Conservation (phyloP, 2,329 filamentous ascomycete species). For the Colletotrichum horii region DNA sequence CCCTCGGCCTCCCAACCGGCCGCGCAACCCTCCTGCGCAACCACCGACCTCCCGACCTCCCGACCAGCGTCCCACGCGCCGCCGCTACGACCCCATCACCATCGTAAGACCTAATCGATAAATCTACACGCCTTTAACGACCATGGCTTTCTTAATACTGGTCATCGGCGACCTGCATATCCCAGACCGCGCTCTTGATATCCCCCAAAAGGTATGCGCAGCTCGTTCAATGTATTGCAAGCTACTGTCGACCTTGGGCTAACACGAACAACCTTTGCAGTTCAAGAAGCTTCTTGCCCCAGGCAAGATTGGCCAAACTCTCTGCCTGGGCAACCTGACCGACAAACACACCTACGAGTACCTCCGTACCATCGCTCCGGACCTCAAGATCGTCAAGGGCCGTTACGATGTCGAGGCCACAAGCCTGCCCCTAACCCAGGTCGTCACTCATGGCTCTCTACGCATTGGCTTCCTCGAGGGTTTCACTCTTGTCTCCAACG, state of each 20-base stretch:
- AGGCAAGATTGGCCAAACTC: constrained; percentile 82
- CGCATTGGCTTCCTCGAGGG: constrained; percentile 72
- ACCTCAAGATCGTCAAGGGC: constrained; percentile 73
- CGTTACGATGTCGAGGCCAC: constrained; percentile 71
- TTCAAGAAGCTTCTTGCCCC: constrained; percentile 86
- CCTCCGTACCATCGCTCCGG: constrained; percentile 75
- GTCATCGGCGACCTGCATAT: constrained; percentile 95
- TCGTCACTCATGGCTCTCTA: constrained; percentile 69
- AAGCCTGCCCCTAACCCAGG: constrained; percentile 68
- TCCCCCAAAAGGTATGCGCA: constrained; percentile 78
- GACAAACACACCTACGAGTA: constrained; percentile 83
- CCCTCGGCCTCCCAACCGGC: background rate
- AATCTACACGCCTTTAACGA: constrained; percentile 32
- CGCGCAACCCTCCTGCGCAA: background rate
- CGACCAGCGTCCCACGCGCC: background rate
- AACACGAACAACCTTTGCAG: constrained; percentile 42
- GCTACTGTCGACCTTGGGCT: background rate
- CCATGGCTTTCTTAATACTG: constrained; percentile 88
- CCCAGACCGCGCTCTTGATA: constrained; percentile 88
- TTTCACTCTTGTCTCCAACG: constrained; percentile 70
- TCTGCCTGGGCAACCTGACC: constrained; percentile 81
- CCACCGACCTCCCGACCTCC: background rate
- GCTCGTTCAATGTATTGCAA: background rate
- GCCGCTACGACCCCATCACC: background rate
- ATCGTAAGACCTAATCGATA: background rate